These are phyloP conservation scores for Podospora pseudoanserina DNA, from an alignment of 495 filamentous ascomycete genomes.

Conservation along the genomic window DNA sequence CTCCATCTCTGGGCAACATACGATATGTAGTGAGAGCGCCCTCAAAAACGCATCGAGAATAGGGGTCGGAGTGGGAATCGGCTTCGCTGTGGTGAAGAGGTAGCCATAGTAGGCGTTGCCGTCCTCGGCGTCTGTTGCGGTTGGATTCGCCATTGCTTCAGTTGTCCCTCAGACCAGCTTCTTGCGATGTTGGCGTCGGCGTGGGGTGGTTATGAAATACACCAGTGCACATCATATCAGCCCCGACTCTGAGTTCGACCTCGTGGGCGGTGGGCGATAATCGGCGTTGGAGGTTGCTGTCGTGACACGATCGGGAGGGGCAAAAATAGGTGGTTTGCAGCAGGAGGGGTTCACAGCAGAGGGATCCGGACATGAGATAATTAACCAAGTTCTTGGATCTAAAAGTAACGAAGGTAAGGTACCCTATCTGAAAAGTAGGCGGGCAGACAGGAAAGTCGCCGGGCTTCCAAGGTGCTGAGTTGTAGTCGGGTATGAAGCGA, in stretches of 20 bases:
- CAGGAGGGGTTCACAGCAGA: slow-evolving; percentile 2
- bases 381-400: background rate
- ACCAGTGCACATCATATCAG: slow-evolving; percentile 12
- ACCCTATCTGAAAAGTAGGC: background rate
- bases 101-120: slow-evolving; percentile 68
- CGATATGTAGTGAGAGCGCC: slow-evolving; percentile 77
- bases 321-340: background rate
- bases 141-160: slow-evolving; percentile 24
- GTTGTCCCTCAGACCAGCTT: slow-evolving; percentile 5
- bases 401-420: background rate
- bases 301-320: slow-evolving; percentile 4
- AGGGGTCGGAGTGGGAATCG: slow-evolving; percentile 71
- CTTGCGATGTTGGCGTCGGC: background rate
- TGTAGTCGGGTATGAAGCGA: background rate
- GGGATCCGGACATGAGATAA: background rate
- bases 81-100: slow-evolving; percentile 60
- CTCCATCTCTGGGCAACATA: slow-evolving; percentile 43
- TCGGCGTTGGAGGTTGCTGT: slow-evolving; percentile 7
- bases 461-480: background rate
- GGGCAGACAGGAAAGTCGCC: background rate
- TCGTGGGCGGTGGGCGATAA: slow-evolving; percentile 4
- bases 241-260: background rate
- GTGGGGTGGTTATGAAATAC: background rate
- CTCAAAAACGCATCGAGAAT: slow-evolving; percentile 72
- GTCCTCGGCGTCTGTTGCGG: slow-evolving; percentile 20